Evolutionary conservation across 441 rosid genomes (phyloP).

Genomic region (Brassica balearica): DNA sequence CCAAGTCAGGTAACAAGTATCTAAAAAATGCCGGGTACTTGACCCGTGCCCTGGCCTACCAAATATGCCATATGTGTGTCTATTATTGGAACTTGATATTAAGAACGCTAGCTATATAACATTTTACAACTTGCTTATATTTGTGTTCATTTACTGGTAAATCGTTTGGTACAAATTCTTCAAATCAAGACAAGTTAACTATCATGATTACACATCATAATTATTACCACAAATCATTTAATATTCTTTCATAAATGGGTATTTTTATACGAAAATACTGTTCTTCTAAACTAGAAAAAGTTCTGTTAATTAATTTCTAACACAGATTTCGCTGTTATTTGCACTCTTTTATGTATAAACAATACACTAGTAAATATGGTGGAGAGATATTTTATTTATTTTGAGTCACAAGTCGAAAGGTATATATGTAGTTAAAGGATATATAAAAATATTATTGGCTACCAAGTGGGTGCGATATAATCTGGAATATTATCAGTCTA

Average conservation of each 20-base stretch:
- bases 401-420: neutral
- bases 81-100: neutral
- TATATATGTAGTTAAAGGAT: neutral
- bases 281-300: neutral
- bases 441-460: slow-evolving; percentile 15
- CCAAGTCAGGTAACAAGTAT: neutral
- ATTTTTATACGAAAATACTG: neutral
- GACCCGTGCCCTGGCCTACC: neutral
- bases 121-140: neutral
- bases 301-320: neutral
- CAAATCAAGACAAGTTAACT: neutral
- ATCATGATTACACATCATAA: slow-evolving; percentile 5
- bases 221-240: neutral
- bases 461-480: slow-evolving; percentile 29
- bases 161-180: neutral
- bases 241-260: neutral
- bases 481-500: slow-evolving; percentile 34
- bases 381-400: neutral
- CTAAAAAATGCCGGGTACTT: neutral
- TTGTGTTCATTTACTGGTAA: neutral
- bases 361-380: neutral
- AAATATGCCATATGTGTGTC: slow-evolving; percentile 16
- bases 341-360: neutral
- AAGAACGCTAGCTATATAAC: neutral
- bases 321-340: slow-evolving; percentile 1